These are phyloP conservation scores for Colletotrichum sp. DNA, from an alignment of 2,329 filamentous ascomycete species.

Conservation along the genomic window DNA sequence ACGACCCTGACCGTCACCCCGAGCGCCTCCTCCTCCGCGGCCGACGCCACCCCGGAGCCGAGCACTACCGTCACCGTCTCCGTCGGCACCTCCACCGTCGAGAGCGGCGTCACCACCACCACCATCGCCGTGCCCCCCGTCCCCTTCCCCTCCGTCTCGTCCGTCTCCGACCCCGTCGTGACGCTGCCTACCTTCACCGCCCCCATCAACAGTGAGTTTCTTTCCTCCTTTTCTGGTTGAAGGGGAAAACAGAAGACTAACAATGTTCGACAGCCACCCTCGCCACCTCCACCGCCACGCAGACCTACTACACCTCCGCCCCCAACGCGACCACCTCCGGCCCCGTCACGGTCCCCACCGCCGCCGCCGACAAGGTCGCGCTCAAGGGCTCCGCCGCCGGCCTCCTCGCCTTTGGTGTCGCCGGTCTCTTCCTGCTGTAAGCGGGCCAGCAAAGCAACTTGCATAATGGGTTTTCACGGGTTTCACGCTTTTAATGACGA, in stretches of 20 bases:
- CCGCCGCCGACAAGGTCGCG: constrained; percentile 25
- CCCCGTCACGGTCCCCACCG: constrained; percentile 33
- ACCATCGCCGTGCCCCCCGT: constrained; percentile 10
- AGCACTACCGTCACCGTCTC: constrained; percentile 8
- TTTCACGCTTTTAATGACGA: neutral
- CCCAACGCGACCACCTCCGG: constrained; percentile 31
- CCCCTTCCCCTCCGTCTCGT: neutral
- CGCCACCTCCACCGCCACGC: constrained; percentile 2
- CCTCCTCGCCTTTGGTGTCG: constrained; percentile 40
- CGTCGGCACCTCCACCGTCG: constrained; percentile 4
- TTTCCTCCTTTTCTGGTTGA: too few species aligned
- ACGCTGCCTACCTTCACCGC: neutral
- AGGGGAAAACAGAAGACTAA: neutral
- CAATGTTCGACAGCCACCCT: constrained; percentile 1
- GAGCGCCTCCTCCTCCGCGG: neutral
- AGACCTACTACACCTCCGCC: constrained; percentile 17
- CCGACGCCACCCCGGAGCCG: neutral
- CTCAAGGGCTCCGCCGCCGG: constrained; percentile 38
- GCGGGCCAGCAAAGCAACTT: neutral
- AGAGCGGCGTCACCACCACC: constrained; percentile 1
- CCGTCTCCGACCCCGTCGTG: neutral
- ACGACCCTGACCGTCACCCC: constrained; percentile 15
- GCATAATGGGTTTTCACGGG: neutral
- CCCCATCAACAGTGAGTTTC: constrained; percentile 3
- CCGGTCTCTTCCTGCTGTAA: constrained; percentile 39